These are phyloP conservation scores for Hirschioporus abietinus DNA, from an alignment of 768 basidiomycete species.

Conservation along the genomic window DNA sequence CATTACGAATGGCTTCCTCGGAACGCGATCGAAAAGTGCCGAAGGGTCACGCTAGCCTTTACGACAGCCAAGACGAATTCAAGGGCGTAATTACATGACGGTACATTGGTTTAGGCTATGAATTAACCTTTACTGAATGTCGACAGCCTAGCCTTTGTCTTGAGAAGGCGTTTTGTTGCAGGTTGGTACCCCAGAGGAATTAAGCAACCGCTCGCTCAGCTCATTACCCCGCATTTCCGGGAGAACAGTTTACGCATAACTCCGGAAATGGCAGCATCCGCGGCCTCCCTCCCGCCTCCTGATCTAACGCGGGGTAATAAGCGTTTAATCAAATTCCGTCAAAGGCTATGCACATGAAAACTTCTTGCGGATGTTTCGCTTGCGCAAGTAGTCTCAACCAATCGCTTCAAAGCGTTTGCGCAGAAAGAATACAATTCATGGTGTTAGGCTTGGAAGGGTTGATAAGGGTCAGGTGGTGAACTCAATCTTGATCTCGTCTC, in stretches of 20 bases:
- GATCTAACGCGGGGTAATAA: neutral
- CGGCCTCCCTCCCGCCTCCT: neutral
- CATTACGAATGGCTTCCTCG: neutral
- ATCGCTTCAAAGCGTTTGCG: neutral
- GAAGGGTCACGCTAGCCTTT: neutral
- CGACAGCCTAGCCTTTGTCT: neutral
- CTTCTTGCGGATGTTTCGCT: neutral
- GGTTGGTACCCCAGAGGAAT: too few relatives aligned
- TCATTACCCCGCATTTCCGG: neutral
- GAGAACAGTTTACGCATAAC: neutral
- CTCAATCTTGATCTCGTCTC: neutral
- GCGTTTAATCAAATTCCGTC: neutral
- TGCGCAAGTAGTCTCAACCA: neutral
- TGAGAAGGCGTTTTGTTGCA: too few relatives aligned
- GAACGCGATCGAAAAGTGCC: neutral
- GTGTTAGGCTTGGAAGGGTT: neutral
- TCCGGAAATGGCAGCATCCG: neutral
- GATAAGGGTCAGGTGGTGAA: neutral
- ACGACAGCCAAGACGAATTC: neutral
- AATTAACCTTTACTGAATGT: neutral
- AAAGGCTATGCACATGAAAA: neutral
- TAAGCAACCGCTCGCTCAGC: neutral
- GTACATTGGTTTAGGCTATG: neutral
- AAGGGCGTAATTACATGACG: neutral
- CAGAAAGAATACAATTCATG: neutral